A percentile compares a stretch with the other conserved stretches of the same genome.
These are phyloP conservation scores for Cytospora piceae DNA, from an alignment of 2,329 filamentous ascomycete genomes.

Conservation along the genomic window DNA sequence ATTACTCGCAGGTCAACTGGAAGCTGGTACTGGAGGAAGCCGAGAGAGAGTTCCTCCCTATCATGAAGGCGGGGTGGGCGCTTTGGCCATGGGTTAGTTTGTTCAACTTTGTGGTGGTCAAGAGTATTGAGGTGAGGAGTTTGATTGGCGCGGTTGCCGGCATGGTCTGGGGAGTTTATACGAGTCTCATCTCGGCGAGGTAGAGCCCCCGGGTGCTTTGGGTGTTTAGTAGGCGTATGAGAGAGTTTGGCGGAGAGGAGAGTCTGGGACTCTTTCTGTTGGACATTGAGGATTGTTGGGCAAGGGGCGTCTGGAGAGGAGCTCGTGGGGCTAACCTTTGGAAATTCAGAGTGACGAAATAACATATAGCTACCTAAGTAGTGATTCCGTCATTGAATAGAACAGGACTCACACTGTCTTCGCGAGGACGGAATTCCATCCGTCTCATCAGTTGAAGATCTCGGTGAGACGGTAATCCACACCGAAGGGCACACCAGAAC, in stretches of 20 bases:
- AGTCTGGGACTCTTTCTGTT: neutral
- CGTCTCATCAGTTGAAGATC: neutral
- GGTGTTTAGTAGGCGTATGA: neutral
- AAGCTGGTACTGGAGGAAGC: slow-evolving; percentile 47
- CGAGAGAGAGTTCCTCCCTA: slow-evolving; percentile 61
- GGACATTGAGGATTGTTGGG: neutral
- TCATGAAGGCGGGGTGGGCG: slow-evolving; percentile 71
- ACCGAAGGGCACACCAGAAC: neutral
- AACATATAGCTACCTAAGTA: neutral
- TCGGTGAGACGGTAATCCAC: neutral
- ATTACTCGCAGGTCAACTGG: slow-evolving; percentile 52
- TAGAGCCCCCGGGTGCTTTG: neutral
- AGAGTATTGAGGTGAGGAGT: slow-evolving; percentile 67
- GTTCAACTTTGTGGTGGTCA: slow-evolving; percentile 66
- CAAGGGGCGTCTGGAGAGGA: neutral
- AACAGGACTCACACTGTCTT: neutral
- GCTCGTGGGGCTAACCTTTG: neutral
- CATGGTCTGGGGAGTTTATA: slow-evolving; percentile 71
- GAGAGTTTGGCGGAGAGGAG: neutral
- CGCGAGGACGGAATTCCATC: neutral
- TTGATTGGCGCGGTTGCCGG: slow-evolving; percentile 70
- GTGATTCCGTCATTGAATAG: neutral
- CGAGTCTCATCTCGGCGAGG: slow-evolving; percentile 61
- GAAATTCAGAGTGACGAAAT: neutral
- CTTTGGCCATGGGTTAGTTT: slow-evolving; percentile 72